These are phyloP conservation scores for Curvularia sp. DNA, from an alignment of 2,329 filamentous ascomycete species.

Conservation along the genomic window DNA sequence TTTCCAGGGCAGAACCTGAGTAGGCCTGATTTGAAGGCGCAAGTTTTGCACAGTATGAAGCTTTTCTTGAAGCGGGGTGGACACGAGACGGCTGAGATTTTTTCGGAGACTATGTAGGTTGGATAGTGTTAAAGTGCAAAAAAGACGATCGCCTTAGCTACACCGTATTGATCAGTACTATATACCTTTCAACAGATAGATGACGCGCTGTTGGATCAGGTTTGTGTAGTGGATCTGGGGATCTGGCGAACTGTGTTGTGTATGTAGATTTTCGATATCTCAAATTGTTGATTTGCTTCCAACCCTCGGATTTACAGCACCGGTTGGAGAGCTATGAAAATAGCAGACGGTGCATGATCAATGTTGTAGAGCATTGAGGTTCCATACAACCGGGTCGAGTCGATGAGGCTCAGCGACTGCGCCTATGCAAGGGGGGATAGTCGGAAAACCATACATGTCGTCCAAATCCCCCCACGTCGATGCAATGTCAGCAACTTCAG, in stretches of 20 bases:
- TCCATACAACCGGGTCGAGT: background rate
- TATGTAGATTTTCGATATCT: too few species aligned
- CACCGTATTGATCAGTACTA: too few species aligned
- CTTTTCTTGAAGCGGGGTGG: constrained; percentile 68
- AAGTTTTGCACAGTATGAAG: constrained; percentile 78
- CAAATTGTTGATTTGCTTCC: background rate
- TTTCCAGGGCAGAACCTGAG: constrained; percentile 71
- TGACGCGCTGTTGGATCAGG: too few species aligned
- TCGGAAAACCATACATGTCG: background rate
- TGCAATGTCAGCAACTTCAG: background rate
- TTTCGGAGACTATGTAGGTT: constrained; percentile 28
- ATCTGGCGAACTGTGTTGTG: too few species aligned
- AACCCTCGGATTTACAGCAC: background rate
- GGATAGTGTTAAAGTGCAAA: too few species aligned
- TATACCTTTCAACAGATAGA: too few species aligned
- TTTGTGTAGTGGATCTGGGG: too few species aligned
- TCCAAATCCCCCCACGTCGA: too few species aligned
- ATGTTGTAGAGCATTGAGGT: background rate
- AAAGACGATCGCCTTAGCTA: too few species aligned
- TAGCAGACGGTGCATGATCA: background rate
- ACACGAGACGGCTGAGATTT: constrained; percentile 54
- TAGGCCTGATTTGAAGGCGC: constrained; percentile 63
- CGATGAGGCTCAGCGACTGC: constrained; percentile 14
- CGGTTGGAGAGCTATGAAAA: background rate
- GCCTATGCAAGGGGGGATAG: constrained; percentile 10